Percentiles rank a stretch among this genome's conserved stretches.
phyloP scores from a whole-genome alignment of 1,284 basidiomycete genomes.

The Veloboletus limbatus region DNA sequence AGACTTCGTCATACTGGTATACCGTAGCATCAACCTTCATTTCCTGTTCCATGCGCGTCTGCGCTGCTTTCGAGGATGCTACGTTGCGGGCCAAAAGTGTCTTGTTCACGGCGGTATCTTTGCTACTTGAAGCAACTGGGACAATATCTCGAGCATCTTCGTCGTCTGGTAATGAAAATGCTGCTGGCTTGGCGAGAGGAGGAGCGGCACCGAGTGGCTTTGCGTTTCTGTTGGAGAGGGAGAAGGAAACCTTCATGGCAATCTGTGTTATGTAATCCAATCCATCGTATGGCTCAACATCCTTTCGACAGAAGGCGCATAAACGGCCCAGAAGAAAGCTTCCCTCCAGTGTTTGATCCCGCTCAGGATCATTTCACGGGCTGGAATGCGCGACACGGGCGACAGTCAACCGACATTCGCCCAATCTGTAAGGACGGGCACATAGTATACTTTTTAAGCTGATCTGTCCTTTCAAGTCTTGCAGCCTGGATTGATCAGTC shows the following conservation, averaged over 20 bases:
- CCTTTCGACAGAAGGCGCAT: constrained; percentile 82
- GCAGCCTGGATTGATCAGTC: constrained; percentile 84
- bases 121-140: constrained; percentile 40
- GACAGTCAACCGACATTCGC: constrained; percentile 64
- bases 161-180: constrained; percentile 61
- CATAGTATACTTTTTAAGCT: constrained; percentile 4
- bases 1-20: constrained; percentile 96
- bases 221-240: constrained; percentile 59
- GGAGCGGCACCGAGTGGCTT: constrained; percentile 49
- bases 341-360: constrained; percentile 57
- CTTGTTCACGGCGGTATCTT: constrained; percentile 46
- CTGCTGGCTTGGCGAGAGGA: constrained; percentile 57
- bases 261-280: constrained; percentile 21
- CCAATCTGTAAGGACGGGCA: constrained; percentile 73
- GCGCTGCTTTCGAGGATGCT: constrained; percentile 55
- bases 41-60: constrained; percentile 73
- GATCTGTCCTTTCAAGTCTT: constrained; percentile 56
- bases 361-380: constrained; percentile 30
- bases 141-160: constrained; percentile 56
- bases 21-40: constrained; percentile 79
- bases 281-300: constrained; percentile 44
- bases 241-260: constrained; percentile 78
- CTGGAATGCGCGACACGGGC: constrained; percentile 26
- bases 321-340: constrained; percentile 84
- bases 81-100: constrained; percentile 56